Evolutionary conservation across 1,284 basidiomycete genomes (phyloP).

Genomic region (Ustilago trichophora): DNA sequence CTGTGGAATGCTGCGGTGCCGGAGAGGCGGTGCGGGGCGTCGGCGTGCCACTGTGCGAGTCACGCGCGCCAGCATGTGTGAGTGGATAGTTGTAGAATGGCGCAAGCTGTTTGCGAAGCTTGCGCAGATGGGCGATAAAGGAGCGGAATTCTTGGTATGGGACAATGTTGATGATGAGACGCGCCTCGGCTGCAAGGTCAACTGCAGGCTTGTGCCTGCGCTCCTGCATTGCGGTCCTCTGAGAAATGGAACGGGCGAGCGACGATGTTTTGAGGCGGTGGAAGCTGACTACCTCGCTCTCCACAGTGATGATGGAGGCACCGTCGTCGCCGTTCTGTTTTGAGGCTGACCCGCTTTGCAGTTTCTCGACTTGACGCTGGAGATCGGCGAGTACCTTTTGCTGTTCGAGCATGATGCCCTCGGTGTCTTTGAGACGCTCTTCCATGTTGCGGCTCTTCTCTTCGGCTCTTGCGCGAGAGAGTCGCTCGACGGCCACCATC

Average conservation of each 20-base stretch:
- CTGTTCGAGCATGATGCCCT: slow-evolving; percentile 71
- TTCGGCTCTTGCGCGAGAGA: slow-evolving; percentile 79
- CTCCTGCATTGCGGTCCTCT: slow-evolving; percentile 24
- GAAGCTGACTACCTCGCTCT: slow-evolving; percentile 42
- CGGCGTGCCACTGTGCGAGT: slow-evolving; percentile 20
- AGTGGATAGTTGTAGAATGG: slow-evolving; percentile 58
- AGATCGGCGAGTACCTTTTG: slow-evolving; percentile 75
- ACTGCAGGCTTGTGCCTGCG: slow-evolving; percentile 23
- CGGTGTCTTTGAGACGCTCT: slow-evolving; percentile 80
- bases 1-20: slow-evolving; percentile 11
- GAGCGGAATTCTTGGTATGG: slow-evolving; percentile 86
- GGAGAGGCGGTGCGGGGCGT: slow-evolving; percentile 38
- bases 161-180: slow-evolving; percentile 65
- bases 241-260: slow-evolving; percentile 32
- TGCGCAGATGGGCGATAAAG: slow-evolving; percentile 83
- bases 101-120: slow-evolving; percentile 70
- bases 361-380: slow-evolving; percentile 82
- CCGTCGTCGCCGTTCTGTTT: slow-evolving; percentile 25
- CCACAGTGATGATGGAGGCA: slow-evolving; percentile 21
- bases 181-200: slow-evolving; percentile 30
- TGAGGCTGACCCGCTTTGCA: slow-evolving; percentile 18
- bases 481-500: slow-evolving; percentile 82
- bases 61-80: slow-evolving; percentile 9
- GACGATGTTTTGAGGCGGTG: slow-evolving; percentile 45
- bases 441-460: slow-evolving; percentile 83